A percentile compares a stretch with the other conserved stretches of the same genome.
phyloP scores from a whole-genome alignment of 2,329 filamentous ascomycete species.

The Neophaeococcomyces aloes region DNA sequence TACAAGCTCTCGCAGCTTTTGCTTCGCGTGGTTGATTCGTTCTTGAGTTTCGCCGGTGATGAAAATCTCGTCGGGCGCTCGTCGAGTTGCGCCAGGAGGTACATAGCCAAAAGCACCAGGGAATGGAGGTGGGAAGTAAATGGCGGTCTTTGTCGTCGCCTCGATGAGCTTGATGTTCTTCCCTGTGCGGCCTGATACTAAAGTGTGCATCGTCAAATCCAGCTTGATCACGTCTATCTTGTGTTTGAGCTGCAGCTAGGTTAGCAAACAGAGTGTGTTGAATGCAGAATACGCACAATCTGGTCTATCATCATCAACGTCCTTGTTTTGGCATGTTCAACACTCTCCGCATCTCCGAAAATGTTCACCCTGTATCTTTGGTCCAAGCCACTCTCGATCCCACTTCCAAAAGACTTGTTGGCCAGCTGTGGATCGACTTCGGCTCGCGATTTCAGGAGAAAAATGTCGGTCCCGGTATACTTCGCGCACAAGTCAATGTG shows the following conservation, averaged over 20 bases:
- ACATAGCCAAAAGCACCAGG: slow-evolving; percentile 84
- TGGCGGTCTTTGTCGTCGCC: slow-evolving; percentile 86
- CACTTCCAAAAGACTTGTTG: slow-evolving; percentile 48
- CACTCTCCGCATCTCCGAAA: slow-evolving; percentile 88
- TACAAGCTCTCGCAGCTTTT: slow-evolving; percentile 79
- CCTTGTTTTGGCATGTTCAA: slow-evolving; percentile 92
- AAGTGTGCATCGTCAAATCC: slow-evolving; percentile 77
- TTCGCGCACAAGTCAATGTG: slow-evolving; percentile 78
- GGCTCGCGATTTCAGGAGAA: slow-evolving; percentile 82
- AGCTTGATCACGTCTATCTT: slow-evolving; percentile 68
- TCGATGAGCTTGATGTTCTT: slow-evolving; percentile 99
- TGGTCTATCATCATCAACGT: slow-evolving; percentile 96
- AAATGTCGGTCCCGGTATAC: slow-evolving; percentile 92
- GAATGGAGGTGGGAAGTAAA: slow-evolving; percentile 95
- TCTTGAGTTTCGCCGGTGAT: slow-evolving; percentile 85
- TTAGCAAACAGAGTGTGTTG: slow-evolving; percentile 9
- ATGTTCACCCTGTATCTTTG: slow-evolving; percentile 87
- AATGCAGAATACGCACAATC: slow-evolving; percentile 49
- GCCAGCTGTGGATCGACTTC: slow-evolving; percentile 52
- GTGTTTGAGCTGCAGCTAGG: slow-evolving; percentile 37
- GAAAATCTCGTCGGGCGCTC: slow-evolving; percentile 82
- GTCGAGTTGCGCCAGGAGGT: slow-evolving; percentile 66
- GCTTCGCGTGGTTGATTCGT: slow-evolving; percentile 77
- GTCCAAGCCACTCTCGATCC: slow-evolving; percentile 70
- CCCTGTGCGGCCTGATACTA: slow-evolving; percentile 83